These are phyloP conservation scores for Polytrichum commune DNA, from an alignment of 225 moss, liverwort and hornwort genomes.

Conservation along the genomic window DNA sequence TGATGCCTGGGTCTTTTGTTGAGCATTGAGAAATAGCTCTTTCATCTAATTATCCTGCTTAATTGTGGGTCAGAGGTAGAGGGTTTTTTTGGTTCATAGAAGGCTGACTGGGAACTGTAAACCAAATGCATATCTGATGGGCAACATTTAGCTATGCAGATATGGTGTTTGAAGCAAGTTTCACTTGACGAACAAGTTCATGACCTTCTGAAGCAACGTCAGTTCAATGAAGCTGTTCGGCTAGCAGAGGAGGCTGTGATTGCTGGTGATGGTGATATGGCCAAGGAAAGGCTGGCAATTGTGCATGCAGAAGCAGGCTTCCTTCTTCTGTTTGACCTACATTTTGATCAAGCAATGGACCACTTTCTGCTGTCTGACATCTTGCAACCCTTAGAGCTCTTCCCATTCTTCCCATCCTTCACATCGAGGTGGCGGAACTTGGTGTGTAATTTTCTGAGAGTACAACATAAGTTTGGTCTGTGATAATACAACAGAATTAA, in stretches of 20 bases:
- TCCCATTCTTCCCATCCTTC: conserved; percentile 83
- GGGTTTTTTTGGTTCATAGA: no score
- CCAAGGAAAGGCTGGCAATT: conserved; percentile 65
- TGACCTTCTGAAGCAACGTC: conserved; percentile 83
- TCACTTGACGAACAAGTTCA: conserved; percentile 90
- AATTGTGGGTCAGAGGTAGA: no score
- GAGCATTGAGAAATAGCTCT: no score
- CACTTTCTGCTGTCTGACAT: conserved; percentile 82
- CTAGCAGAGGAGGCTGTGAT: conserved; percentile 79
- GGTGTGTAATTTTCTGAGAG: conserved; percentile 36
- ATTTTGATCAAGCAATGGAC: conserved; percentile 87
- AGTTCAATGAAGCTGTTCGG: conserved; percentile 75
- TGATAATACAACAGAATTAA: no score
- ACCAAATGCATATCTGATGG: conserved; percentile 7
- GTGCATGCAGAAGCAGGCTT: conserved; percentile 95
- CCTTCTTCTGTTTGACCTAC: conserved; percentile 87
- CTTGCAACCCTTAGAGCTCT: conserved; percentile 88
- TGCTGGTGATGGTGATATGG: conserved; percentile 50
- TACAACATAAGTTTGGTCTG: no score
- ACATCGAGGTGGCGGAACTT: conserved; percentile 86
- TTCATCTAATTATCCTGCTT: no score
- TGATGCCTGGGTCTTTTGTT: no score
- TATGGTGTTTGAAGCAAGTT: conserved; percentile 94
- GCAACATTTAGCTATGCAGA: conserved; percentile 42
- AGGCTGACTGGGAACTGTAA: no score